A percentile compares a stretch with the other conserved stretches of the same genome.
Evolutionary conservation across 208 protist species (phyloP).

Genomic region (Leishmania braziliensis): DNA sequence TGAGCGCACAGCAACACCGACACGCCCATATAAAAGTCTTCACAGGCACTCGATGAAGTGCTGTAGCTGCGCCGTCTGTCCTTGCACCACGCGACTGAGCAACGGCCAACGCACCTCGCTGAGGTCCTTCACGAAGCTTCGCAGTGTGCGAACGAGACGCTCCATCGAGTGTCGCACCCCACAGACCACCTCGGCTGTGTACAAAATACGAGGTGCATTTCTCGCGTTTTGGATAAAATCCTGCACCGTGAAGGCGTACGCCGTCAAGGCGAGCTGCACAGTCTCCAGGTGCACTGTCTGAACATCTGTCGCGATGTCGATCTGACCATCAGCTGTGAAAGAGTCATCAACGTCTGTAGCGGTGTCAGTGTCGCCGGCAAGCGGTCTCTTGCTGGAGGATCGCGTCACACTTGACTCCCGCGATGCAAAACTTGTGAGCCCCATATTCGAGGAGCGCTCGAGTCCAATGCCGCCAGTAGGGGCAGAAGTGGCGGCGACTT

Average conservation of each 20-base stretch:
- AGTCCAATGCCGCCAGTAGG: not conserved
- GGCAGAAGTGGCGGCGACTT: conserved; percentile 17
- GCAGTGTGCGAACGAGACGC: conserved; percentile 48
- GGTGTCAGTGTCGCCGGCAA: conserved; percentile 33
- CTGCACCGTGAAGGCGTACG: conserved; percentile 48
- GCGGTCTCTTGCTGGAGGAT: conserved; percentile 33
- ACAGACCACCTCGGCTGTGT: conserved; percentile 31
- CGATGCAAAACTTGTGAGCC: conserved; percentile 22
- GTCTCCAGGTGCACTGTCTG: conserved; percentile 55
- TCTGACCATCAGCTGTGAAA: conserved; percentile 20
- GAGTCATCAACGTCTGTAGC: conserved; percentile 37
- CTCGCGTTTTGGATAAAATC: conserved; percentile 20
- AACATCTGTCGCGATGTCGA: conserved; percentile 19
- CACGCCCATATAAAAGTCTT: not conserved
- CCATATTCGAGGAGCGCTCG: conserved; percentile 27
- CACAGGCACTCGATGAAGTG: conserved; percentile 17
- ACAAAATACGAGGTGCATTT: conserved; percentile 13
- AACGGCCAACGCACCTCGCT: conserved; percentile 35
- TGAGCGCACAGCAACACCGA: not conserved
- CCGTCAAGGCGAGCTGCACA: conserved; percentile 59
- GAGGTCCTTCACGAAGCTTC: conserved; percentile 46
- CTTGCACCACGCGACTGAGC: conserved; percentile 26
- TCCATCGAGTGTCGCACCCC: conserved; percentile 40
- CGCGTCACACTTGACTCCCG: conserved; percentile 45
- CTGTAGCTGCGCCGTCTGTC: conserved; percentile 20